These are phyloP conservation scores for Botrytis squamosa DNA, from an alignment of 2,329 filamentous ascomycete genomes.

Conservation along the genomic window DNA sequence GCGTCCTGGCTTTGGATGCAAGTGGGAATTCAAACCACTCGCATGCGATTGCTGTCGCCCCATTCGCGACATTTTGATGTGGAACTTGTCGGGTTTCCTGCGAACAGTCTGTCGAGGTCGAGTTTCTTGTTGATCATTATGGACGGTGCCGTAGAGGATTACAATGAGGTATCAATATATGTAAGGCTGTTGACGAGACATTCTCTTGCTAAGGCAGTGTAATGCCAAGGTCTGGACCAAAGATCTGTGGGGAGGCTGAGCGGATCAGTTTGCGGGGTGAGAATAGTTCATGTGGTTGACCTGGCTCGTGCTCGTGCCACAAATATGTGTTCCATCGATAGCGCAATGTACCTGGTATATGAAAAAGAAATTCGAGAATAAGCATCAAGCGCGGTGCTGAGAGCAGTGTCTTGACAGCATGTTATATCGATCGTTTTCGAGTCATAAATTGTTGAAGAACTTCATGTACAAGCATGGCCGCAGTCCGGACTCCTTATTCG, in stretches of 20 bases:
- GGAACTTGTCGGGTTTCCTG: neutral
- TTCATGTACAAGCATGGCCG: neutral
- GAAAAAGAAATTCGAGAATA: neutral
- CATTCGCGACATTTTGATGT: conserved; percentile 15
- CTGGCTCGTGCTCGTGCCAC: neutral
- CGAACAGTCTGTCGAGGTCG: conserved; percentile 7
- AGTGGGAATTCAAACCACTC: neutral
- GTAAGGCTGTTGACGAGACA: conserved; percentile 13
- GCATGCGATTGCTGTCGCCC: conserved; percentile 13
- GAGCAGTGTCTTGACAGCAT: neutral
- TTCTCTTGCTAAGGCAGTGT: conserved; percentile 12
- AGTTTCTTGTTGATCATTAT: conserved; percentile 10
- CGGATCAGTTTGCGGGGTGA: conserved; percentile 6
- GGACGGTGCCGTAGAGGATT: neutral
- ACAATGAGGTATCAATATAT: neutral
- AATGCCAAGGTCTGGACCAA: conserved; percentile 13
- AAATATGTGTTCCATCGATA: neutral
- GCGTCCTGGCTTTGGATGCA: conserved; percentile 10
- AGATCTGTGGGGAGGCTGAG: conserved; percentile 8
- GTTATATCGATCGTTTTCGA: neutral
- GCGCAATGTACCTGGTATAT: neutral
- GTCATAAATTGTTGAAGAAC: too few relatives aligned
- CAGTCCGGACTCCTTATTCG: neutral
- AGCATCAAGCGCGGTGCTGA: neutral
- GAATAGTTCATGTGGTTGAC: neutral